phyloP scores from a whole-genome alignment of 306 rosid genomes.

The Castanospermum australe region DNA sequence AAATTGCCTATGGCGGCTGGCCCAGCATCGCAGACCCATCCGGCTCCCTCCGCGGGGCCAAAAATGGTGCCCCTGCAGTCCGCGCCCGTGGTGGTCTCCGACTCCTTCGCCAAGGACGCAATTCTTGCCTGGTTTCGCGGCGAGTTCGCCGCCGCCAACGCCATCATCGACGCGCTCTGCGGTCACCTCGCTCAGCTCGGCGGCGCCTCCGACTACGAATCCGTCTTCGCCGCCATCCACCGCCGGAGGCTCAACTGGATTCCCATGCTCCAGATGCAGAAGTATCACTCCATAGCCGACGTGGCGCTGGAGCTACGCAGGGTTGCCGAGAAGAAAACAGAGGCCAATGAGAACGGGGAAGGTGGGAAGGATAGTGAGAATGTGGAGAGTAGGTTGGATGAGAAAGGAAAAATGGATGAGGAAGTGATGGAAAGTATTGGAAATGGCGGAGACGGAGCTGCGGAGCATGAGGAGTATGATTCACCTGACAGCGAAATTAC shows the following conservation, averaged over 20 bases:
- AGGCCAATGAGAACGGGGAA: not conserved
- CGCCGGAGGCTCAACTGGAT: conserved; percentile 86
- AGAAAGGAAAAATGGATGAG: conserved; percentile 24
- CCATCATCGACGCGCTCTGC: conserved; percentile 79
- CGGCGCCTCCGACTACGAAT: conserved; percentile 47
- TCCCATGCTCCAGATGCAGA: conserved; percentile 93
- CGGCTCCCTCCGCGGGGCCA: conserved; percentile 35
- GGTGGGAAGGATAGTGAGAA: conserved; percentile 26
- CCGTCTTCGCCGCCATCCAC: conserved; percentile 66
- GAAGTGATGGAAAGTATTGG: conserved; percentile 30
- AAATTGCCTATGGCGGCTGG: conserved; percentile 72
- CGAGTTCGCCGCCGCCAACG: conserved; percentile 95
- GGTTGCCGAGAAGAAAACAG: conserved; percentile 42
- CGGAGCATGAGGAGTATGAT: conserved; percentile 60
- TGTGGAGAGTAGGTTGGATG: conserved; percentile 15
- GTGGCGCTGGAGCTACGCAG: conserved; percentile 70
- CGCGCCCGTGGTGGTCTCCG: conserved; percentile 53
- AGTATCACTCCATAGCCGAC: conserved; percentile 79
- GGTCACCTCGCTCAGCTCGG: conserved; percentile 52
- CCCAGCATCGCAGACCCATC: conserved; percentile 52
- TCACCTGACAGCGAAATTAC: conserved; percentile 75
- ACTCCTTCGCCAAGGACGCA: conserved; percentile 66
- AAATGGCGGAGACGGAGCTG: conserved; percentile 38
- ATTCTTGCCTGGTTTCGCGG: conserved; percentile 77
- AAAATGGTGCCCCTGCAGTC: conserved; percentile 40